A percentile compares a stretch with the other conserved stretches of the same genome.
phyloP scores from a whole-genome alignment of 2,329 filamentous ascomycete genomes.

The Fusarium equiseti region DNA sequence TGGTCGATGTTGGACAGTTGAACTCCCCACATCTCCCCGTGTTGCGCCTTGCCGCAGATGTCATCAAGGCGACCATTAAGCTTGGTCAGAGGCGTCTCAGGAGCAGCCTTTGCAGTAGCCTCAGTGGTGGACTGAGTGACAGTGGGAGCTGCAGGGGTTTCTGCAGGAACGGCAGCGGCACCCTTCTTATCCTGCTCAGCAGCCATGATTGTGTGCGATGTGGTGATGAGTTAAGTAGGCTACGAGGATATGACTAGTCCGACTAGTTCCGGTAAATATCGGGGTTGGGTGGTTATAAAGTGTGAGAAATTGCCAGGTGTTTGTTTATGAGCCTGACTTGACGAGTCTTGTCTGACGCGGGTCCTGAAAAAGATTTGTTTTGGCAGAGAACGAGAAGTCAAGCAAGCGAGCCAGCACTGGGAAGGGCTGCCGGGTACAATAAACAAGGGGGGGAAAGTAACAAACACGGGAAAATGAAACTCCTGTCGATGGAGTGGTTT shows the following conservation, averaged over 20 bases:
- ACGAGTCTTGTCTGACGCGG: conserved; percentile 30
- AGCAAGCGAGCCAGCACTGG: conserved; percentile 21
- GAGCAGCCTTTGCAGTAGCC: conserved; percentile 7
- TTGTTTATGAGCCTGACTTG: conserved; percentile 18
- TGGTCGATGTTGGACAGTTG: conserved; percentile 69
- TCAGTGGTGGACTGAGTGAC: conserved; percentile 1
- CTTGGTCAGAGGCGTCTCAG: conserved; percentile 60
- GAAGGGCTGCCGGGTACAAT: conserved; percentile 17
- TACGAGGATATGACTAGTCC: background rate
- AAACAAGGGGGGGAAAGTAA: background rate
- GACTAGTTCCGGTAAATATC: background rate
- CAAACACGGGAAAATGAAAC: conserved; percentile 35
- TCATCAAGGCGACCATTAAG: conserved; percentile 69
- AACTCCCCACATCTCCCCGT: conserved; percentile 91
- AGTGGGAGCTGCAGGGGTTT: conserved; percentile 18
- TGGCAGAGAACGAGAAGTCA: background rate
- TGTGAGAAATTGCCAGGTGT: background rate
- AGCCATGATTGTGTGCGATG: conserved; percentile 45
- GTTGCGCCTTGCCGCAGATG: conserved; percentile 67
- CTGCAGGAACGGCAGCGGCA: conserved; percentile 24
- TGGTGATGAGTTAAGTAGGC: background rate
- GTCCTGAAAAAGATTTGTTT: conserved; percentile 23
- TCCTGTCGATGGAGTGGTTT: conserved; percentile 16
- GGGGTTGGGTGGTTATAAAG: background rate
- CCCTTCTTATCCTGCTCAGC: conserved; percentile 46